Evolutionary conservation across 345 rosid genomes (phyloP).

Genomic region (Brassica nigra): DNA sequence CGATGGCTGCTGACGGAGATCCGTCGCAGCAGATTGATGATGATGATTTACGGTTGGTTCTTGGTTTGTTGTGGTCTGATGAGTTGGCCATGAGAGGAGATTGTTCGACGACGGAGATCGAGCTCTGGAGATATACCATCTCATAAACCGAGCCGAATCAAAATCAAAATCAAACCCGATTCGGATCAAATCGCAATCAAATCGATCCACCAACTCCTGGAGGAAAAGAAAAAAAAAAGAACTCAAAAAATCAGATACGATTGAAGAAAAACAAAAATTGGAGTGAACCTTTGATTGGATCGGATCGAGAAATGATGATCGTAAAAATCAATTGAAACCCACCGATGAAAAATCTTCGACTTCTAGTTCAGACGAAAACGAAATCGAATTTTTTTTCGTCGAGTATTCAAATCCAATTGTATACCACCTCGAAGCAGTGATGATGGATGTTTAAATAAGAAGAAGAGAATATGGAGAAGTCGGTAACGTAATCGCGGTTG

Average conservation of each 20-base stretch:
- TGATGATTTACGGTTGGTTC: constrained; percentile 47
- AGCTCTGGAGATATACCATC: constrained; percentile 78
- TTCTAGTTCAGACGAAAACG: background rate
- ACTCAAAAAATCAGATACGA: background rate
- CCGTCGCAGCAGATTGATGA: constrained; percentile 52
- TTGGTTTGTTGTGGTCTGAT: background rate
- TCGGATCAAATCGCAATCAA: background rate
- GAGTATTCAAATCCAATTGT: background rate
- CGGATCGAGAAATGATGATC: constrained; percentile 17
- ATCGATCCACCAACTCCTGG: background rate
- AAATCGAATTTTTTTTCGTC: background rate
- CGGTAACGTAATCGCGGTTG: constrained; percentile 13
- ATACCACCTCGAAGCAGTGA: background rate
- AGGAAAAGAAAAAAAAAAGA: background rate
- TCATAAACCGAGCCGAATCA: background rate
- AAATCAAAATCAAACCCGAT: background rate
- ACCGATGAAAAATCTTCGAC: background rate
- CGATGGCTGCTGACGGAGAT: constrained; percentile 74
- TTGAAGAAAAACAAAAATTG: background rate
- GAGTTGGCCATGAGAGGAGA: constrained; percentile 48
- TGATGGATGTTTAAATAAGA: background rate
- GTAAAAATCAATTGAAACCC: constrained; percentile 1
- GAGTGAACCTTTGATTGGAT: constrained; percentile 17
- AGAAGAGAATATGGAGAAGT: background rate
- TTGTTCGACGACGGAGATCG: constrained; percentile 78